Evolutionary conservation across 495 filamentous ascomycete genomes (phyloP), one percentile per base, ranked within the genome.

Genomic region (Parmelia sp.): DNA sequence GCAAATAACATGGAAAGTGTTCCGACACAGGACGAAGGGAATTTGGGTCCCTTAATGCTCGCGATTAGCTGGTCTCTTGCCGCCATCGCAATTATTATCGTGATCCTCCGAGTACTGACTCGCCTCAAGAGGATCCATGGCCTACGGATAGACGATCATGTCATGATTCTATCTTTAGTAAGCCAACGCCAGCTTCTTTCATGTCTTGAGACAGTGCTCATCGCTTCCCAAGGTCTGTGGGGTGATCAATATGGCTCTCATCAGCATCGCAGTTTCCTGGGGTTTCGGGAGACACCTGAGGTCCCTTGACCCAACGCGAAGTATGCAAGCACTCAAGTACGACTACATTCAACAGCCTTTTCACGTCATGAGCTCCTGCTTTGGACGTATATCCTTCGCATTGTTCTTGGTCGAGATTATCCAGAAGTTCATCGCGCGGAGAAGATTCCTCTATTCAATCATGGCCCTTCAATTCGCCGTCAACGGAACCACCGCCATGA

Each of bases 361-460:
- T 17, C 47, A 51, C 25, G 25, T 51, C 9, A 51, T 51, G 47
- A 29, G 47, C 47, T 51, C 47, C 47, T 29, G 23, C 4, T 51
- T 51, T 51, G 47, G 25, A 51, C 47, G 47, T 27, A 51, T 51
- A 29, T 51, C 47, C 47, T 51, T 29, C 47, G 25, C 47, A 51
- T 51, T 51, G 25, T 51, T 51, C 47, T 29, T 51, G 47, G 25
- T 51, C 47, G 47, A 51, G 47, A 51, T 51, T 51, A 4, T 51
- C 25, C 47, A 15, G 25, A 51, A 51, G 47, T 5, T 27, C 11
- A 6, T 51, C 47, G 17, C 47, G 25, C 47, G 47, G 47, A 51
- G 47, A 51, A 29, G 47, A 29, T 51, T 51, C 25, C 47, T 51
- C 25, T 51, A 51, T 51, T 51, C 25, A 11, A 23, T 51, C 17